These are phyloP conservation scores for Agaricus bisporus DNA, from an alignment of 768 basidiomycete species.

Conservation along the genomic window DNA sequence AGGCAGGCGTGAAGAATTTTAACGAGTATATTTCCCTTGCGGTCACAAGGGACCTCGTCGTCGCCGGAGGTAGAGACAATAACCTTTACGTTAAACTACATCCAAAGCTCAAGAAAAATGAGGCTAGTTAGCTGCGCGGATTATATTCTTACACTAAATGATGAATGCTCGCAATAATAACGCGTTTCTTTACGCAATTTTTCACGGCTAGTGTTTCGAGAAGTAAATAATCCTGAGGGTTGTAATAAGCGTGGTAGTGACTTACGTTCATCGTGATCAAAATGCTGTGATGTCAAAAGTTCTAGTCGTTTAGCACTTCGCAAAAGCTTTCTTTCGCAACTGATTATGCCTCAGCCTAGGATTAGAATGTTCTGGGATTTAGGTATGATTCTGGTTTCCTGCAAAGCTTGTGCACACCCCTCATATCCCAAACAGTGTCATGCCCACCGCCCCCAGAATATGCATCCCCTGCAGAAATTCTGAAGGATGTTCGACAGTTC, in stretches of 20 bases:
- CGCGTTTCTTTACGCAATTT: no score
- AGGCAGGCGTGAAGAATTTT: constrained; percentile 8
- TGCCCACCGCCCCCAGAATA: background rate
- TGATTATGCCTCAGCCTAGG: background rate
- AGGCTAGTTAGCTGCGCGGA: background rate
- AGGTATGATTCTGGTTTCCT: constrained; percentile 1
- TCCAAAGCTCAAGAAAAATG: background rate
- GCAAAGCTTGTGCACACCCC: background rate
- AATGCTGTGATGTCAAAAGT: no score
- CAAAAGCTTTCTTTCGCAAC: background rate
- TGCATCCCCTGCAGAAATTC: background rate
- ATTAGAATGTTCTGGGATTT: constrained; percentile 13
- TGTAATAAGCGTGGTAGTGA: no score
- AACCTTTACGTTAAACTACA: background rate
- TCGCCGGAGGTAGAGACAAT: constrained; percentile 7
- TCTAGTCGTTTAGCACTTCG: background rate
- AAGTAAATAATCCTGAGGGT: no score
- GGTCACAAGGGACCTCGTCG: background rate
- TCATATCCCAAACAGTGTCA: background rate
- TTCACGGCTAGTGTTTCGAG: no score
- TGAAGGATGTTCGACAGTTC: background rate
- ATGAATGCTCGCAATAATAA: background rate
- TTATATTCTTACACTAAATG: background rate
- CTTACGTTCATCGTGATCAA: no score
- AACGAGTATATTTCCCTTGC: constrained; percentile 10